Base-by-base conservation (phyloP, 805 yeast genomes). In the Hanseniaspora nectarophila region DNA sequence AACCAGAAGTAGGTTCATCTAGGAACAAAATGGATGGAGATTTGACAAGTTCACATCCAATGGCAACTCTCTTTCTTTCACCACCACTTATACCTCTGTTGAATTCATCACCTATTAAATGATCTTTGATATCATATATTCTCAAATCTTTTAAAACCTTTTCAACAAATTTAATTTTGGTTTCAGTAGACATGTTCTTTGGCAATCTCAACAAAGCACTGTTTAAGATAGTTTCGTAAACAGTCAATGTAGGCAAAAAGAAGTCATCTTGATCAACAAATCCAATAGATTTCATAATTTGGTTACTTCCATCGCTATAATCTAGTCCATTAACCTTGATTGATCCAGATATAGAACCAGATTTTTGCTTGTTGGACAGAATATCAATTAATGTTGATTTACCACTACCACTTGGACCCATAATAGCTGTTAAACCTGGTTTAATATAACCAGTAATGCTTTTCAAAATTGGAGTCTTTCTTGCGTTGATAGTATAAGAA, bases 351-450 rank as follows among this genome's bases (percentile, higher is more conserved):
- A 78, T 73, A 0, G 57, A 56, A 2, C 98, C 98, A 32, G 80
- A 74, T 62, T 90, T 92, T 62, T 80, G 77, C 63, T 90, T 92
- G 44, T 82, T 84, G 0, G 97, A 97, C 53, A 92, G 70, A 54
- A 92, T 88, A 62, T 92, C 98, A 48, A 92, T 70, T 40, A 92
- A 68, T 0, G 98, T 90, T 0, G 98, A 90, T 63, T 92, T 92
- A 49, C 98, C 98, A 13, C 98, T 97, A 46, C 98, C 98, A 0
- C 97, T 89, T 1, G 97, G 97, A 42, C 98, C 98, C 95, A 92
- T 86, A 39, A 92, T 87, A 0, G 98, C 97, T 63, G 88, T 65
- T 56, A 95, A 83, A 35, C 96, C 83, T 2, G 97, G 95, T 48
- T 78, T 77, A 2, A 81, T 95, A 13, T 78, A 59, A 9, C 98